Conservation (phyloP, 2,329 filamentous ascomycete genomes). For the Xylariales sp. region DNA sequence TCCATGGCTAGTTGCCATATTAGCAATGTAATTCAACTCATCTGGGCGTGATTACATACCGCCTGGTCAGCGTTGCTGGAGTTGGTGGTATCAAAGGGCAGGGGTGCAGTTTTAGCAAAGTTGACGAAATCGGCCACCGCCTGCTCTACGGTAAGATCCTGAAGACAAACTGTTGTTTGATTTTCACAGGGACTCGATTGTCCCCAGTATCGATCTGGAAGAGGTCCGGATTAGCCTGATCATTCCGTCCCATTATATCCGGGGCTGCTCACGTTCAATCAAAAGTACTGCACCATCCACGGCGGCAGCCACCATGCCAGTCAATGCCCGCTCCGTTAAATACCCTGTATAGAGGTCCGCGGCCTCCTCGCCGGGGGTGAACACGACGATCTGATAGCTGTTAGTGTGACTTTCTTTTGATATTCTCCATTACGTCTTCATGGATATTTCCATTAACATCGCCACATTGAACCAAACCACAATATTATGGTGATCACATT, state of each 20-base stretch:
- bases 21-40: no score
- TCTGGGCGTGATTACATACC: constrained; percentile 13
- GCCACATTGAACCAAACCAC: no score
- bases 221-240: background rate
- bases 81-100: constrained; percentile 47
- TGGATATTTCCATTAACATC: no score
- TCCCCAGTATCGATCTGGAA: constrained; percentile 52
- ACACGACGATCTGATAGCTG: constrained; percentile 35
- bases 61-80: constrained; percentile 45
- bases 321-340: constrained; percentile 43
- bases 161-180: constrained; percentile 47
- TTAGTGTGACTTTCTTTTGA: no score
- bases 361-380: constrained; percentile 48
- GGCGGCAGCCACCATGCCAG: constrained; percentile 45
- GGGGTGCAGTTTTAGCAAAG: constrained; percentile 46
- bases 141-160: constrained; percentile 50
- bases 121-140: constrained; percentile 48
- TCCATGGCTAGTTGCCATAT: constrained; percentile 42
- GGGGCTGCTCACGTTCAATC: constrained; percentile 41
- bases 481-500: no score
- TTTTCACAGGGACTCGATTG: constrained; percentile 47
- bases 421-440: no score
- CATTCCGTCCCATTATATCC: background rate
- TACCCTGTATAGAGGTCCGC: constrained; percentile 44
- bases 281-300: constrained; percentile 50